Percentiles rank a stretch among this genome's conserved stretches.
Conservation (phyloP, 2,329 filamentous ascomycete species). For the Pyrenochaeta sp. region DNA sequence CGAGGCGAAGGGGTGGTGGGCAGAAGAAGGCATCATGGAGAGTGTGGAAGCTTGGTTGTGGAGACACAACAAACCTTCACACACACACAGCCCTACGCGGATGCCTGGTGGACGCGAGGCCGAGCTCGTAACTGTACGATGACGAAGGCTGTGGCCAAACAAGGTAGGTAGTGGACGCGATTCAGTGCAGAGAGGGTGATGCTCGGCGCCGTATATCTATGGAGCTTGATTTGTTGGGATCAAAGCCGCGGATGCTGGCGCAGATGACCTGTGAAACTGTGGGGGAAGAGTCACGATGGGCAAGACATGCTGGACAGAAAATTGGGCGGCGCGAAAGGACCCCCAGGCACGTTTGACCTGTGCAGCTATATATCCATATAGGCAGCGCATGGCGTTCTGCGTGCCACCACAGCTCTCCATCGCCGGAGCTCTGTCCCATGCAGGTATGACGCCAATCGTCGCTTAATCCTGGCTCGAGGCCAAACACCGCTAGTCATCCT, state of each 20-base stretch:
- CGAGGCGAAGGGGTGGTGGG: conserved; percentile 43
- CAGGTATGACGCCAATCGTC: conserved; percentile 19
- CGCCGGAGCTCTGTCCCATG: conserved; percentile 1
- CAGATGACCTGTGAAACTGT: background rate
- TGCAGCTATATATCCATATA: background rate
- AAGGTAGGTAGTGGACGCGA: background rate
- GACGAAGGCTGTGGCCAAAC: conserved; percentile 5
- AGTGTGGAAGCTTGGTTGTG: too few relatives aligned
- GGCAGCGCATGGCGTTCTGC: background rate
- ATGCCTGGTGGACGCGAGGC: conserved; percentile 8
- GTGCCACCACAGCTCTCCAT: conserved; percentile 7
- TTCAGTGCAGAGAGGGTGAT: conserved; percentile 3
- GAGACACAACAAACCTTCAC: too few relatives aligned
- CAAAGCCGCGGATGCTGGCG: background rate
- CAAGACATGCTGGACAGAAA: background rate
- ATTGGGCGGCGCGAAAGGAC: background rate
- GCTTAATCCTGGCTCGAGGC: conserved; percentile 9
- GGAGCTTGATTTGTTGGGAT: conserved; percentile 1
- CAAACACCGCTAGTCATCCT: background rate
- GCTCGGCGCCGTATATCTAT: background rate
- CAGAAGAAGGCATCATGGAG: conserved; percentile 26
- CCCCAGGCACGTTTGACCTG: background rate
- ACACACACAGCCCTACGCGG: conserved; percentile 1
- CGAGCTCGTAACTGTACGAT: conserved; percentile 10
- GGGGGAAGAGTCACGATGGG: background rate